phyloP scores from a whole-genome alignment of 1,284 basidiomycete genomes.

The Fistulinella cinereoalba region DNA sequence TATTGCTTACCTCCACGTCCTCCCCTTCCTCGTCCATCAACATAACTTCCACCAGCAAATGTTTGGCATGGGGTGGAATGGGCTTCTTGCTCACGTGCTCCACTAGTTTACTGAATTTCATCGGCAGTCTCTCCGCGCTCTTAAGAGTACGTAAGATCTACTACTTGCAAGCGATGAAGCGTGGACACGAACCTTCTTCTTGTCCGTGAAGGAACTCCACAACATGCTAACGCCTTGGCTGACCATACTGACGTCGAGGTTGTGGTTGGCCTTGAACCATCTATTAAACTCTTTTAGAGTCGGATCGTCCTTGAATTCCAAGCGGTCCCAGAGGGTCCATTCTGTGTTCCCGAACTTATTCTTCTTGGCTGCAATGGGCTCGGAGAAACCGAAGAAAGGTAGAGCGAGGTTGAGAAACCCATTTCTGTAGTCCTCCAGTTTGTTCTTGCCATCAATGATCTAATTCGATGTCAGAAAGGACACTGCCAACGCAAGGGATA shows the following conservation, averaged over 20 bases:
- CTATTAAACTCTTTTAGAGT: constrained; percentile 85
- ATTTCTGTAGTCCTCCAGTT: constrained; percentile 96
- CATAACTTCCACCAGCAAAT: constrained; percentile 94
- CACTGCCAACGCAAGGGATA: not conserved
- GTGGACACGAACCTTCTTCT: constrained; percentile 70
- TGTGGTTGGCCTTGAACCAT: constrained; percentile 84
- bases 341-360: constrained; percentile 84
- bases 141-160: constrained; percentile 31
- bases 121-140: constrained; percentile 83
- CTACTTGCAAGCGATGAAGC: not conserved
- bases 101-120: constrained; percentile 90
- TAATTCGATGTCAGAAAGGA: constrained; percentile 31
- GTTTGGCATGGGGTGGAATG: constrained; percentile 75
- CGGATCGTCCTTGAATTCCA: constrained; percentile 89
- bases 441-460: constrained; percentile 94
- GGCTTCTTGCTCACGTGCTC: constrained; percentile 94
- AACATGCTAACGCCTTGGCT: constrained; percentile 97
- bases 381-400: constrained; percentile 99
- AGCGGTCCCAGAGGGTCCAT: constrained; percentile 99
- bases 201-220: constrained; percentile 90
- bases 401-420: constrained; percentile 97
- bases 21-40: constrained; percentile 87
- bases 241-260: constrained; percentile 92
- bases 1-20: constrained; percentile 67
- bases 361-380: constrained; percentile 93